Percentiles rank a stretch among this genome's conserved stretches.
Evolutionary conservation across 768 basidiomycete genomes (phyloP).

Genomic region (Nevesoporus exiguus): DNA sequence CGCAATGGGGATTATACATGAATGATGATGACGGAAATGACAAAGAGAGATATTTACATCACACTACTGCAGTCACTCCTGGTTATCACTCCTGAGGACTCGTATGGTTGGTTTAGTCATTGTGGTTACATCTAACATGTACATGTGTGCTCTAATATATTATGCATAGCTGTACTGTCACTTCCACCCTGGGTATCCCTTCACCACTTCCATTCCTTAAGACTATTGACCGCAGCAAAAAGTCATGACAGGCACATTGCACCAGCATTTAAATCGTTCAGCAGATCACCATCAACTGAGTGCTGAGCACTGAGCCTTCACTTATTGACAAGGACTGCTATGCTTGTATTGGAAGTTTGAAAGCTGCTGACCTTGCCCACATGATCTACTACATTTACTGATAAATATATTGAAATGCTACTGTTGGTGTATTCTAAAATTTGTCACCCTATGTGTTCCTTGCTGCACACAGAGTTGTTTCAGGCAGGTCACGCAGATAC

Average conservation of each 20-base stretch:
- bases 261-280: constrained; percentile 99
- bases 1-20: neutral
- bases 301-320: no score
- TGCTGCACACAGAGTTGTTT: no score
- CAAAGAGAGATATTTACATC: neutral
- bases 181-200: constrained; percentile 96
- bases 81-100: neutral
- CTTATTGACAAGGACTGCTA: no score
- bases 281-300: constrained; percentile 98
- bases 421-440: no score
- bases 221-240: constrained; percentile 97
- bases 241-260: constrained; percentile 99
- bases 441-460: no score
- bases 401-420: no score
- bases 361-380: no score
- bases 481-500: no score
- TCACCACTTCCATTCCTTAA: constrained; percentile 97
- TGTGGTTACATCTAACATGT: neutral
- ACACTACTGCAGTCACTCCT: neutral
- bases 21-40: neutral
- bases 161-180: no score
- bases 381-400: no score
- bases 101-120: neutral
- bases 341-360: no score
- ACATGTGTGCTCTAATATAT: no score